Base-by-base conservation (phyloP, 1,284 basidiomycete genomes). In the Polyporus tsugae region DNA sequence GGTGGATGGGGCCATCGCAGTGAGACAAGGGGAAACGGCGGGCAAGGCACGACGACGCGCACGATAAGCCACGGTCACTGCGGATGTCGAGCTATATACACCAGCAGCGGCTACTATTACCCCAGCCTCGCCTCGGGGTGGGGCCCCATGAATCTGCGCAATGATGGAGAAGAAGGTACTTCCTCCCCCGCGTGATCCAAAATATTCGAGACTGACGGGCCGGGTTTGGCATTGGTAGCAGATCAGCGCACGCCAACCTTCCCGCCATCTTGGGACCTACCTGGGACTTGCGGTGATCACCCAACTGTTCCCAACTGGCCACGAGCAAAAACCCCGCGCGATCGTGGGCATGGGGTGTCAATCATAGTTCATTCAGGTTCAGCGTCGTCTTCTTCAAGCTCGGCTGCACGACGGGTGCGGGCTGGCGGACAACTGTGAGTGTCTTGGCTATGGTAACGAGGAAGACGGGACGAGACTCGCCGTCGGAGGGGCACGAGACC, bases 181-280 rank as follows among this genome's bases (percentile, higher is more conserved):
- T 22, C 57, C 39, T 19, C 15, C 64, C 68, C 74, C 74, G 68
- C 74, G 74, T 75, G 74, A 75, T 72, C 62, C 60, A 57, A 60
- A 22, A 61, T 53, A 39, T 19, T 61, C 39, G 22, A 53, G 59
- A 53, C 72, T 70, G 70, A 53, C 72, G 68, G 72, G 63, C 35
- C 64, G 68, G 71, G 64, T 25, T 25, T 49, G 22, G 46, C 11
- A 49, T 25, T 49, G 22, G 46, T 25, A 49, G 5, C 60, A 29
- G 59, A 69, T 67, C 67, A 64, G 52, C 63, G 64, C 62, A 67
- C 38, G 35, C 19, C 38, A 57, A 25, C 59, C 52, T 64, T 46
- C 62, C 64, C 67, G 64, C 63, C 65, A 62, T 29, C 44, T 19
- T 55, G 29, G 15, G 29, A 4, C 36, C 46, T 49, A 49, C 46